phyloP scores from a whole-genome alignment of 768 basidiomycete species.

The Macrolepiota dolichaula region DNA sequence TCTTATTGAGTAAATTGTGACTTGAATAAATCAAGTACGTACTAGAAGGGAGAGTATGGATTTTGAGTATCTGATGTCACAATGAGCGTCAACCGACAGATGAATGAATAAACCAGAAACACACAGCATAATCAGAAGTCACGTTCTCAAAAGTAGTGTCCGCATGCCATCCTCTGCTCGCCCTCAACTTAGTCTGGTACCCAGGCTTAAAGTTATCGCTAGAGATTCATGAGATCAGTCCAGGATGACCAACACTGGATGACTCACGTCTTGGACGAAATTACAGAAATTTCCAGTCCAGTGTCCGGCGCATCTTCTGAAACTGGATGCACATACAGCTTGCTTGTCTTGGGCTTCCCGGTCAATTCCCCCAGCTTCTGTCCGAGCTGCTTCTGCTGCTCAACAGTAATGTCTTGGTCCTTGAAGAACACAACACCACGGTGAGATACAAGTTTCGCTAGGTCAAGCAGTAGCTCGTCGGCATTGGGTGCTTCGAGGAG shows the following conservation, averaged over 20 bases:
- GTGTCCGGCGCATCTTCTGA: slow-evolving; percentile 46
- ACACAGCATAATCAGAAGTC: slow-evolving; percentile 55
- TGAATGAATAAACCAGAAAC: slow-evolving; percentile 5
- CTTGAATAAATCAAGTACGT: slow-evolving; percentile 6
- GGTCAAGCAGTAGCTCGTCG: slow-evolving; percentile 50
- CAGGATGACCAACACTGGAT: background rate
- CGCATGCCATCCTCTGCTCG: slow-evolving; percentile 49
- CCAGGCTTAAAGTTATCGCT: slow-evolving; percentile 39
- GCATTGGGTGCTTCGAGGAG: slow-evolving; percentile 42
- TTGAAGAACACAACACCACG: slow-evolving; percentile 68
- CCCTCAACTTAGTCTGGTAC: slow-evolving; percentile 26
- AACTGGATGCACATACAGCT: slow-evolving; percentile 55
- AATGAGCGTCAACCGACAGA: background rate
- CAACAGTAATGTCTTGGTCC: slow-evolving; percentile 45
- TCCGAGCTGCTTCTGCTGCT: slow-evolving; percentile 49
- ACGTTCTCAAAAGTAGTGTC: slow-evolving; percentile 61
- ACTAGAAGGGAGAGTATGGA: slow-evolving; percentile 37
- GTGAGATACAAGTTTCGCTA: slow-evolving; percentile 49
- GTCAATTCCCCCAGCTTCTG: slow-evolving; percentile 44
- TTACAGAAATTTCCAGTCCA: slow-evolving; percentile 51
- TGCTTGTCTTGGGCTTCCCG: slow-evolving; percentile 44
- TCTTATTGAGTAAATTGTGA: background rate
- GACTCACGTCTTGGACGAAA: slow-evolving; percentile 39
- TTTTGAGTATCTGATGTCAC: slow-evolving; percentile 30
- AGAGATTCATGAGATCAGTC: background rate